Evolutionary conservation across 306 rosid genomes (phyloP), one percentile per base, ranked within the genome.

Genomic region (Dalbergia cultrata): DNA sequence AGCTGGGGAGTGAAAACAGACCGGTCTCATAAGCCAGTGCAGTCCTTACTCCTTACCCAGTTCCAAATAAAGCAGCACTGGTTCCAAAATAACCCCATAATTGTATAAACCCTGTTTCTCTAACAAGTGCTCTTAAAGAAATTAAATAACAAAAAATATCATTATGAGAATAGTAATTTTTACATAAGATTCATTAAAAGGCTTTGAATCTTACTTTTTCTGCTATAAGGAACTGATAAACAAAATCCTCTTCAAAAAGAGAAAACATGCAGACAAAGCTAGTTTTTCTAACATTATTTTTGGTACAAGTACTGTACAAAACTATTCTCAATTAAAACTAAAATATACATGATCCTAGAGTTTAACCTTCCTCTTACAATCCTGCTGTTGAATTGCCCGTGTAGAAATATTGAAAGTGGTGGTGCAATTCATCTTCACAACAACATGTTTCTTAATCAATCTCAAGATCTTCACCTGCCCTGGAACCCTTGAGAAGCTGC

Each of bases 401-500:
- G 76, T 80, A 5, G 90, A 62, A 16, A 92, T 81, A 84, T 82
- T 90, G 58, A 80, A 82, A 2, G 76, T 47, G 63, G 78, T 18
- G 10, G 87, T 80, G 52, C 97, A 92, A 21, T 85, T 90, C 90
- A 88, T 90, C 39, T 78, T 90, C 63, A 92, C 90, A 57, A 92
- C 83, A 35, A 92, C 85, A 62, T 88, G 91, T 71, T 50, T 87
- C 82, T 86, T 87, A 8, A 88, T 17, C 7, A 88, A n/a, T 1
- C 58, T 33, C 81, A 90, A 66, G 5, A 92, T 66, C 60, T 90
- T 90, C n/a, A 90, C 91, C 39, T 81, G 78, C 8, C 94, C 97
- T 0, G 97, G 91, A 80, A 92, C 72, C 52, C 82, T 83, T 0
- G 97, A 88, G 64, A 83, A 92, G 85, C 87, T 90, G 47, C 18